A percentile compares a stretch with the other conserved stretches of the same genome.
These are phyloP conservation scores for Arthrinium phaeospermum DNA, from an alignment of 2,329 filamentous ascomycete species.

Conservation along the genomic window DNA sequence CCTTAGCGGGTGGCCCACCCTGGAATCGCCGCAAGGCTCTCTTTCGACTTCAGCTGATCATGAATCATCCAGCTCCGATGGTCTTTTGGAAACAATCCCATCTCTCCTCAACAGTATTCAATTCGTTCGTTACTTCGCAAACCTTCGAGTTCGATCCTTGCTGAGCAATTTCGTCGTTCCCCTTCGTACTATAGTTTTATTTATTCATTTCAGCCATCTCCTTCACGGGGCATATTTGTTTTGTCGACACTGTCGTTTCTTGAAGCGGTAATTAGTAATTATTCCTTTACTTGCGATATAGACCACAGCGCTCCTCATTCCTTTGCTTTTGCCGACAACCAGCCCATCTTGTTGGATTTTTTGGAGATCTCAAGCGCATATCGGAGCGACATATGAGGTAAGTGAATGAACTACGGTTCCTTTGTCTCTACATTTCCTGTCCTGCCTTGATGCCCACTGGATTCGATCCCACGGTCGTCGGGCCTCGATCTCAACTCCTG, in stretches of 20 bases:
- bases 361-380: background rate
- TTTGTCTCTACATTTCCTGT: background rate
- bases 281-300: background rate
- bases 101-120: background rate
- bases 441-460: background rate
- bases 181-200: background rate
- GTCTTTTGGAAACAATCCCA: background rate
- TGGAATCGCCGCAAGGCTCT: constrained; percentile 17
- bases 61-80: background rate
- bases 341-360: background rate
- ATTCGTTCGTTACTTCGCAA: constrained; percentile 1
- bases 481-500: background rate
- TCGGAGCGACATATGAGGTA: background rate
- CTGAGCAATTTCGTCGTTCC: background rate
- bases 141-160: background rate
- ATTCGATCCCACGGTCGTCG: background rate
- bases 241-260: background rate
- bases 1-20: background rate
- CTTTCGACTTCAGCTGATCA: constrained; percentile 1
- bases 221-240: background rate
- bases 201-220: background rate
- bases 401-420: background rate
- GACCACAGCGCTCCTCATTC: background rate
- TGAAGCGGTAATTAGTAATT: constrained; percentile 1
- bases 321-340: background rate